A percentile compares a stretch with the other conserved stretches of the same genome.
These are phyloP conservation scores for Collybia nuda DNA, from an alignment of 768 basidiomycete species.

Conservation along the genomic window DNA sequence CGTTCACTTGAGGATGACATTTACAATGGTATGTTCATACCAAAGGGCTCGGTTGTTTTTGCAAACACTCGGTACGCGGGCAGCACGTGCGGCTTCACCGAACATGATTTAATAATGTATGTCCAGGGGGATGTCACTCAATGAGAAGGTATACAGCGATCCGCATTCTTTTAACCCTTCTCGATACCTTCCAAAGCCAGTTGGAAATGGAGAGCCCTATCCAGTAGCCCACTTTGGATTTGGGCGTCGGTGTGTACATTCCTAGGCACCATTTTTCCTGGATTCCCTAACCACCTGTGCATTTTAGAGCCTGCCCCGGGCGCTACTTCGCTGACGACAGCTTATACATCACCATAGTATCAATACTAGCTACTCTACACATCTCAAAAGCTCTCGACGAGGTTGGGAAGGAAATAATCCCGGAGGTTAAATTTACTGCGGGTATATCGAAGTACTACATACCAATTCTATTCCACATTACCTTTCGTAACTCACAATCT, in stretches of 20 bases:
- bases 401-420: neutral
- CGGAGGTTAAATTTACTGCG: neutral
- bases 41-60: conserved; percentile 27
- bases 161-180: conserved; percentile 24
- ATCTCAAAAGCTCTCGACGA: neutral
- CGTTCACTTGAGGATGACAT: conserved; percentile 23
- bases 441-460: neutral
- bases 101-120: neutral
- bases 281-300: neutral
- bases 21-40: conserved; percentile 35
- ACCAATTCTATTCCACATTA: too few relatives aligned
- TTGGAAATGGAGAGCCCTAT: conserved; percentile 22
- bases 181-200: conserved; percentile 20
- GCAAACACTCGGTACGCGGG: conserved; percentile 20
- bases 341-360: neutral
- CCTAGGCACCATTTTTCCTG: neutral
- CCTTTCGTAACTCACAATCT: too few relatives aligned
- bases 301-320: neutral
- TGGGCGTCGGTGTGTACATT: conserved; percentile 26
- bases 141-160: conserved; percentile 21
- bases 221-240: conserved; percentile 24
- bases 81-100: neutral
- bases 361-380: neutral
- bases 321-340: conserved; percentile 2
- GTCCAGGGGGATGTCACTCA: conserved; percentile 23